These are phyloP conservation scores for Lepidium didymum DNA, from an alignment of 345 rosid species.

Conservation along the genomic window DNA sequence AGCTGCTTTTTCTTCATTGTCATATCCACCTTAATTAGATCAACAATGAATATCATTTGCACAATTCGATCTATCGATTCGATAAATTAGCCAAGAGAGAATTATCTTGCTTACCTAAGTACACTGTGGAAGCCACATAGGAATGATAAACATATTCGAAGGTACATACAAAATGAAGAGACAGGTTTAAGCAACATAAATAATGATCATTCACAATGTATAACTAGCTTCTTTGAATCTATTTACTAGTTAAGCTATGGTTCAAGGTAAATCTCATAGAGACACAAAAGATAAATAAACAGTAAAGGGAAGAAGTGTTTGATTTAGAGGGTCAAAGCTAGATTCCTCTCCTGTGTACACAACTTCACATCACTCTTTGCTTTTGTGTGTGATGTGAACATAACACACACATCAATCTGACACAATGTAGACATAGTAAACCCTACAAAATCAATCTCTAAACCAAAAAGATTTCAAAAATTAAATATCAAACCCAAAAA, in stretches of 20 bases:
- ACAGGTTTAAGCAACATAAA: background rate
- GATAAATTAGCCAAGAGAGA: background rate
- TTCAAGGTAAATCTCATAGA: background rate
- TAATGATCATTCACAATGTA: background rate
- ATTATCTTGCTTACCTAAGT: slow-evolving; percentile 56
- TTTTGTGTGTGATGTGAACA: slow-evolving; percentile 22
- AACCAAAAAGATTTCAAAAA: background rate
- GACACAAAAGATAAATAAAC: background rate
- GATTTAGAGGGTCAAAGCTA: slow-evolving; percentile 13
- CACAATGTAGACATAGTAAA: background rate
- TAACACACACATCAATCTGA: slow-evolving; percentile 20
- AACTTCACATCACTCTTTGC: slow-evolving; percentile 12
- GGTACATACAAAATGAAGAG: slow-evolving; percentile 13
- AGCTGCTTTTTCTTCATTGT: slow-evolving; percentile 95
- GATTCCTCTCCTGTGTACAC: background rate
- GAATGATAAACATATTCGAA: background rate
- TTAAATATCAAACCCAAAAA: slow-evolving; percentile 16
- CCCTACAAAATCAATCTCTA: slow-evolving; percentile 13
- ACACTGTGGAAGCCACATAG: slow-evolving; percentile 42
- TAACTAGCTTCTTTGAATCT: background rate
- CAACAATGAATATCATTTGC: background rate
- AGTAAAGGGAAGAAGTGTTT: background rate
- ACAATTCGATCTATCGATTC: background rate
- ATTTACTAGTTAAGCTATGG: background rate
- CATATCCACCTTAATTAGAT: slow-evolving; percentile 72